phyloP scores from a whole-genome alignment of 768 basidiomycete genomes.

The Collybiopsis luxurians region DNA sequence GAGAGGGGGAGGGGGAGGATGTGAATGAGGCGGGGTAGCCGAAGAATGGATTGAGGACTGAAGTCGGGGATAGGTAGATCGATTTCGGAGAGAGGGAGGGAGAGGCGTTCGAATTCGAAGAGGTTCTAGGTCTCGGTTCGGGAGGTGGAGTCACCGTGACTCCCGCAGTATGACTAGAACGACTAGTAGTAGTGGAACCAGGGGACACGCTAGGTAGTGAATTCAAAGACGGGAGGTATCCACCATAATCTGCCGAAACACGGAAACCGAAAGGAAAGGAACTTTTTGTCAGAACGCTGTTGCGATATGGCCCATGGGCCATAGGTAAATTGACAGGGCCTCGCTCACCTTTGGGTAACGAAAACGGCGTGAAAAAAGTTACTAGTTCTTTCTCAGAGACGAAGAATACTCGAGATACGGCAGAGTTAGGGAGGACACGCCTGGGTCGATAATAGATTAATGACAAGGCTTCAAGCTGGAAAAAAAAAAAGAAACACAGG shows the following conservation, averaged over 20 bases:
- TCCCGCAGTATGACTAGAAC: too few species aligned
- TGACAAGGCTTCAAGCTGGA: neutral
- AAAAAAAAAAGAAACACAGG: too few species aligned
- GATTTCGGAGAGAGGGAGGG: slow-evolving; percentile 16
- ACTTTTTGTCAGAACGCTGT: too few species aligned
- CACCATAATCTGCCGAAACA: slow-evolving; percentile 60
- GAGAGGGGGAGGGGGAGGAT: too few species aligned
- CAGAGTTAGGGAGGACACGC: slow-evolving; percentile 57
- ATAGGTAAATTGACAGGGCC: slow-evolving; percentile 9
- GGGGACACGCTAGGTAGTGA: slow-evolving; percentile 45
- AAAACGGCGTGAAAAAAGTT: slow-evolving; percentile 47
- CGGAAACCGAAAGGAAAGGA: too few species aligned
- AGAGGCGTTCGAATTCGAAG: neutral
- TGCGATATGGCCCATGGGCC: slow-evolving; percentile 10
- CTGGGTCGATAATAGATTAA: slow-evolving; percentile 29
- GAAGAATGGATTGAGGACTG: slow-evolving; percentile 68
- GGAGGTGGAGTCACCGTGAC: too few species aligned
- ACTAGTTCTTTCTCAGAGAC: slow-evolving; percentile 53
- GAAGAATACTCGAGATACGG: slow-evolving; percentile 66
- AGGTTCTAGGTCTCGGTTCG: neutral
- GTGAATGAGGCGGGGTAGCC: slow-evolving; percentile 73
- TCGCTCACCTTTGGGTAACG: slow-evolving; percentile 55
- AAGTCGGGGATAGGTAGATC: slow-evolving; percentile 49
- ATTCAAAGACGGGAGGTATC: slow-evolving; percentile 49
- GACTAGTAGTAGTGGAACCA: too few species aligned